Evolutionary conservation across 164 flowering plant genomes (phyloP).

Genomic region (Annona squamosa): DNA sequence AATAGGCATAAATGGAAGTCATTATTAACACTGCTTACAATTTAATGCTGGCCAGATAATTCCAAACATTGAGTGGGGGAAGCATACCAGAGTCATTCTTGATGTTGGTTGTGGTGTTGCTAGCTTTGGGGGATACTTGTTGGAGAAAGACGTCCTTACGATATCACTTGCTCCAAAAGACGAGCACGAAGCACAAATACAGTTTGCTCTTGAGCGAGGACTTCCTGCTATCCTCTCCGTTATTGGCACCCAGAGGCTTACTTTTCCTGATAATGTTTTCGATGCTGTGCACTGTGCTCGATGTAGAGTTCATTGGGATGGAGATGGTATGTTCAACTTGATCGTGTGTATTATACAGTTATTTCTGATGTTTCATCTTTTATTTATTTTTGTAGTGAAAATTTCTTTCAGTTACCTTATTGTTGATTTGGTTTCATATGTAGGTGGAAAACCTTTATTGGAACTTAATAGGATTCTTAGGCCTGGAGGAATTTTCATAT

Average conservation of each 20-base stretch:
- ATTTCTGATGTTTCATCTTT: not conserved
- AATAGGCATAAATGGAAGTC: no score
- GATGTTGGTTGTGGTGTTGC: slow-evolving; percentile 99
- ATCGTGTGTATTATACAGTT: not conserved
- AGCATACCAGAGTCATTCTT: slow-evolving; percentile 59
- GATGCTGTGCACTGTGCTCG: slow-evolving; percentile 91
- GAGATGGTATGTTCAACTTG: slow-evolving; percentile 49
- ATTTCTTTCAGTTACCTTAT: not conserved
- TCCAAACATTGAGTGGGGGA: slow-evolving; percentile 60
- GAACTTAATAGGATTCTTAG: slow-evolving; percentile 88
- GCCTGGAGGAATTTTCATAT: slow-evolving; percentile 88
- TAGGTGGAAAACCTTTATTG: slow-evolving; percentile 84
- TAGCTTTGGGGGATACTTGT: slow-evolving; percentile 89
- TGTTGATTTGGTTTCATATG: slow-evolving; percentile 11
- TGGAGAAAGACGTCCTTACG: slow-evolving; percentile 72
- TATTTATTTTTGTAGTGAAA: not conserved
- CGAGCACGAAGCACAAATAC: slow-evolving; percentile 97
- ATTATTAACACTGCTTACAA: not conserved
- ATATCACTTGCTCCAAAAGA: slow-evolving; percentile 98
- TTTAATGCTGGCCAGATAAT: slow-evolving; percentile 36
- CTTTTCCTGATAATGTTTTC: slow-evolving; percentile 68
- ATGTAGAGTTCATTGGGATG: slow-evolving; percentile 95
- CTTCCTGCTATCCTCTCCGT: slow-evolving; percentile 87
- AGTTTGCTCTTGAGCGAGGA: slow-evolving; percentile 94
- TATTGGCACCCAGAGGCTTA: slow-evolving; percentile 69